These are phyloP conservation scores for Hortiboletus campestris DNA, from an alignment of 768 basidiomycete species.

Conservation along the genomic window DNA sequence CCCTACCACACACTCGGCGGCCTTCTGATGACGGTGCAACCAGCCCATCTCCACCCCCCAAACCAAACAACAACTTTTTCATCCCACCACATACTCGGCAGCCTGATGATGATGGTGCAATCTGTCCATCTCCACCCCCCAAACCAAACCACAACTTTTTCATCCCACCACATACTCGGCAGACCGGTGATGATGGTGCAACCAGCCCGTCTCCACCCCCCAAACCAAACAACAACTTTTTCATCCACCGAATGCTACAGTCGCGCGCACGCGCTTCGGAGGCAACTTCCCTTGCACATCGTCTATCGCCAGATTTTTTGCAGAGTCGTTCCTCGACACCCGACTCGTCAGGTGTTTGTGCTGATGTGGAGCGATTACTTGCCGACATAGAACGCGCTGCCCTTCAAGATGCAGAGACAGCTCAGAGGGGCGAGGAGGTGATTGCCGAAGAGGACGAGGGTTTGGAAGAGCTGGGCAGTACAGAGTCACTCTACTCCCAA, in stretches of 20 bases:
- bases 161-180: constrained; percentile 1
- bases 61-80: background rate
- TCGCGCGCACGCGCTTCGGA: constrained; percentile 21
- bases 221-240: background rate
- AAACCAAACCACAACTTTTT: constrained; percentile 3
- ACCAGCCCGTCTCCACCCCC: background rate
- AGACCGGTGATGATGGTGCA: background rate
- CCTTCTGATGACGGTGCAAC: background rate
- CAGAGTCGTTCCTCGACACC: constrained; percentile 6
- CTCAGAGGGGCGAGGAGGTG: background rate
- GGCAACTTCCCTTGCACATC: background rate
- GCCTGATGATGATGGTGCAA: background rate
- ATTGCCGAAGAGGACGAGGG: background rate
- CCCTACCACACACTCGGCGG: background rate
- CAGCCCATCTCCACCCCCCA: background rate
- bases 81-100: too few relatives aligned
- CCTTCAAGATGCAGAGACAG: constrained; percentile 12
- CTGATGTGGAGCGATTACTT: constrained; percentile 12
- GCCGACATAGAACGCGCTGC: constrained; percentile 15
- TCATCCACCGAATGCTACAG: constrained; percentile 21
- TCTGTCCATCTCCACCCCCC: background rate
- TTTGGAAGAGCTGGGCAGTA: background rate
- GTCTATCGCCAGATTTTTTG: constrained; percentile 1
- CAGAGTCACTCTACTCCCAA: constrained; percentile 26
- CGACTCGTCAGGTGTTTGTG: background rate